A percentile compares a stretch with the other conserved stretches of the same genome.
Conservation (phyloP, 345 rosid species). For the Eucalyptus pauciflora region DNA sequence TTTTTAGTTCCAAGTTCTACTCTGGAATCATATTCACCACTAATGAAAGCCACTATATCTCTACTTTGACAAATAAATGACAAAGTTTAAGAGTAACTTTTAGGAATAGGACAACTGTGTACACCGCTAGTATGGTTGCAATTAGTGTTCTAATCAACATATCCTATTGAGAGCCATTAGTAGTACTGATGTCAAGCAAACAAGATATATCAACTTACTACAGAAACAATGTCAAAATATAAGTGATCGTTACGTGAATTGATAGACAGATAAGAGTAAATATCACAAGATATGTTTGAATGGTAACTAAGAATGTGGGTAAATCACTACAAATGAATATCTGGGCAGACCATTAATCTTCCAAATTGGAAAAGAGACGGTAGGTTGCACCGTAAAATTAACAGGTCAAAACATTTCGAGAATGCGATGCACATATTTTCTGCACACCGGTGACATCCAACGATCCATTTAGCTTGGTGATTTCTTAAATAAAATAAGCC, state of each 20-base stretch:
- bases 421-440: not conserved
- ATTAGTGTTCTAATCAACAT: not conserved
- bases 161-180: not conserved
- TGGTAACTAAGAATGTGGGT: not conserved
- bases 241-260: not conserved
- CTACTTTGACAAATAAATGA: not conserved
- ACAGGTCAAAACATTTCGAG: not conserved
- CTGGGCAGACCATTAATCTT: not conserved
- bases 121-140: not conserved
- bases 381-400: not conserved
- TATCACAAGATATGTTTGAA: not conserved
- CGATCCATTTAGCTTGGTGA: not conserved
- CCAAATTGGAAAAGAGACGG: not conserved
- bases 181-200: not conserved
- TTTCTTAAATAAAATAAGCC: not conserved
- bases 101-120: not conserved
- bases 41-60: not conserved
- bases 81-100: not conserved
- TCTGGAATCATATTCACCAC: too few relatives aligned
- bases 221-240: not conserved
- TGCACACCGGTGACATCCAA: not conserved
- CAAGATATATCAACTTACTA: not conserved
- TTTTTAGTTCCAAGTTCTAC: too few relatives aligned
- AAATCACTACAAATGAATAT: not conserved
- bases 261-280: not conserved